These are phyloP conservation scores for Mycocentrospora acerina DNA, from an alignment of 2,329 filamentous ascomycete species.

Conservation along the genomic window DNA sequence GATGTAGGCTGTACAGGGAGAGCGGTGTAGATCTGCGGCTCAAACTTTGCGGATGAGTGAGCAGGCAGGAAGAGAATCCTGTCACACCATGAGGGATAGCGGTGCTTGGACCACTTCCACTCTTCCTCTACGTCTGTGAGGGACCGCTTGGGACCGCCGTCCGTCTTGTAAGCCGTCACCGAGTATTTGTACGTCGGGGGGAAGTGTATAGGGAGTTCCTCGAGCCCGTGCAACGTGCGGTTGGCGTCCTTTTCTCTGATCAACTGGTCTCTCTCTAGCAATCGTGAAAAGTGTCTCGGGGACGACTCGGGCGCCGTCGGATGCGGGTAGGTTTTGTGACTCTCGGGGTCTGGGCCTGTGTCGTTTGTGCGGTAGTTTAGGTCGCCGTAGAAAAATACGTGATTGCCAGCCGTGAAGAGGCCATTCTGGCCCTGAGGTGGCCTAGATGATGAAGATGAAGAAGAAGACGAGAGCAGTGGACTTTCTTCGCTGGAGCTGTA, in stretches of 20 bases:
- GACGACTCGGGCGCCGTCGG: slow-evolving; percentile 51
- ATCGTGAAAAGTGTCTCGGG: slow-evolving; percentile 62
- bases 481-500: slow-evolving; percentile 36
- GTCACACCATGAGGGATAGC: slow-evolving; percentile 91
- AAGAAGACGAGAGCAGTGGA: slow-evolving; percentile 28
- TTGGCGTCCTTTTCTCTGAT: slow-evolving; percentile 67
- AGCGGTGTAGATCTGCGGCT: slow-evolving; percentile 65
- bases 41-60: slow-evolving; percentile 51
- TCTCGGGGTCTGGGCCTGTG: slow-evolving; percentile 60
- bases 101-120: slow-evolving; percentile 77
- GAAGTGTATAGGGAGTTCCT: slow-evolving; percentile 74
- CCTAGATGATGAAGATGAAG: no score
- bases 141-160: slow-evolving; percentile 9
- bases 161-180: slow-evolving; percentile 12
- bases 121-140: slow-evolving; percentile 32
- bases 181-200: slow-evolving; percentile 94
- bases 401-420: slow-evolving; percentile 72
- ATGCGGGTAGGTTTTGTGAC: slow-evolving; percentile 64
- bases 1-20: slow-evolving; percentile 79
- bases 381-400: slow-evolving; percentile 87
- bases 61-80: slow-evolving; percentile 71
- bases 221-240: slow-evolving; percentile 74
- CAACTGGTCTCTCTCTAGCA: slow-evolving; percentile 78
- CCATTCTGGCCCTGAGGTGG: slow-evolving; percentile 52
- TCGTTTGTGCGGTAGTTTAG: slow-evolving; percentile 90